A percentile compares a stretch with the other conserved stretches of the same genome.
phyloP scores from a whole-genome alignment of 805 yeast species.

The Hanseniaspora valbyensis region DNA sequence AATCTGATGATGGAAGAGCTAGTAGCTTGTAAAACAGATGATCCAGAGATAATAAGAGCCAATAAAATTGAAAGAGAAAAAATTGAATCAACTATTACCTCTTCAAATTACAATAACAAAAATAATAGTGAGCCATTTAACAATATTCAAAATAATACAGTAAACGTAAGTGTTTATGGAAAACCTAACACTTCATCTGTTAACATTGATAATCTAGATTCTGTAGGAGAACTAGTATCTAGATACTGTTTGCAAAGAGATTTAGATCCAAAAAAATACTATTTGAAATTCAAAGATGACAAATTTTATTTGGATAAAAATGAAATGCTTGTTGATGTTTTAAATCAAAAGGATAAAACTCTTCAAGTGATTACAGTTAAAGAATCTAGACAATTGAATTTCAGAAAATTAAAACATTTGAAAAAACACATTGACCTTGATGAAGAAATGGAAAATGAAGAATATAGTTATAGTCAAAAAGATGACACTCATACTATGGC shows the following conservation, averaged over 20 bases:
- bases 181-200: slow-evolving; percentile 23
- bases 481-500: slow-evolving; percentile 18
- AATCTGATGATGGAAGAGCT: slow-evolving; percentile 63
- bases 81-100: slow-evolving; percentile 28
- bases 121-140: slow-evolving; percentile 5
- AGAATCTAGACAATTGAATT: slow-evolving; percentile 31
- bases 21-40: slow-evolving; percentile 54
- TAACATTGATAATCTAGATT: slow-evolving; percentile 23
- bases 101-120: too few relatives aligned
- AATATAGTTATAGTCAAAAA: not conserved
- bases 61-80: slow-evolving; percentile 49
- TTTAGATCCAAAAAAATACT: slow-evolving; percentile 31
- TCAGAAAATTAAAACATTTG: slow-evolving; percentile 20
- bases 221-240: slow-evolving; percentile 29
- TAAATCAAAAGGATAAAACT: slow-evolving; percentile 17
- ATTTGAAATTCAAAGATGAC: slow-evolving; percentile 29
- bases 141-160: slow-evolving; percentile 27
- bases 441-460: not conserved
- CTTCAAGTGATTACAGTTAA: slow-evolving; percentile 36
- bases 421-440: slow-evolving; percentile 27
- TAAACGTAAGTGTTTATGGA: slow-evolving; percentile 17
- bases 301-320: slow-evolving; percentile 32
- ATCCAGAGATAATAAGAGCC: slow-evolving; percentile 33
- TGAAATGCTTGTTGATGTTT: slow-evolving; percentile 23
- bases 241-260: slow-evolving; percentile 30